phyloP scores from a whole-genome alignment of 805 yeast species.

The Candida piceae region DNA sequence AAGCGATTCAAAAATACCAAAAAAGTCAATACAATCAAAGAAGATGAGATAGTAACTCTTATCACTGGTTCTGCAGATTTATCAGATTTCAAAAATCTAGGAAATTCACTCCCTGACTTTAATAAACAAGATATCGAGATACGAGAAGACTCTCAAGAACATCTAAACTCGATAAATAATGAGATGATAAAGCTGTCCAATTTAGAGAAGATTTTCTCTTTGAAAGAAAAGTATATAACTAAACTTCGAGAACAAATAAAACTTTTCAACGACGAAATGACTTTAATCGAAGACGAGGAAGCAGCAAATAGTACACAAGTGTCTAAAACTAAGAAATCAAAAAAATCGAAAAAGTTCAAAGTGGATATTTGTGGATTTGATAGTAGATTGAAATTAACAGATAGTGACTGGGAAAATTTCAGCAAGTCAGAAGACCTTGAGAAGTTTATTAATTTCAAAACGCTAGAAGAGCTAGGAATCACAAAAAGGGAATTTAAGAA shows the following conservation, averaged over 20 bases:
- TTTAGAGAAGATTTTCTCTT: conserved; percentile 7
- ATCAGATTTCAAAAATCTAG: conserved; percentile 26
- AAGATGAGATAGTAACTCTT: conserved; percentile 12
- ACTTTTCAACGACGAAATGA: conserved; percentile 33
- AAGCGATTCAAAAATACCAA: conserved; percentile 9
- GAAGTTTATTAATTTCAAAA: conserved; percentile 4
- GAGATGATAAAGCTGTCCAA: conserved; percentile 16
- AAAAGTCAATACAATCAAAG: conserved; percentile 7
- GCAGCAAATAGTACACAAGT: conserved; percentile 2
- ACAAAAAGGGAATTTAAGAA: conserved; percentile 8
- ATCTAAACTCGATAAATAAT: conserved; percentile 18
- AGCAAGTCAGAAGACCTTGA: conserved; percentile 9
- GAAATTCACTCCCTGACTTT: conserved; percentile 40
- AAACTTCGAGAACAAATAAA: conserved; percentile 34
- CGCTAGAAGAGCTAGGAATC: conserved; percentile 7
- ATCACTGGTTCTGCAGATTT: conserved; percentile 13
- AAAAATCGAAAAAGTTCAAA: conserved; percentile 19
- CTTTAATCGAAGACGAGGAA: conserved; percentile 11
- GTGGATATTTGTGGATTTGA: conserved; percentile 54
- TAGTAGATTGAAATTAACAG: conserved; percentile 12
- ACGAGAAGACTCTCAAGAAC: conserved; percentile 1
- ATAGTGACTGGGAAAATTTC: conserved; percentile 20
- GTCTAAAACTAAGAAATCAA: conserved; percentile 11
- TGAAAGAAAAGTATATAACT: conserved; percentile 22
- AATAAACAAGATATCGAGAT: conserved; percentile 10